Evolutionary conservation across 2,329 filamentous ascomycete genomes (phyloP), one percentile per base, ranked within the genome.

Genomic region (Zymoseptoria crescenta): DNA sequence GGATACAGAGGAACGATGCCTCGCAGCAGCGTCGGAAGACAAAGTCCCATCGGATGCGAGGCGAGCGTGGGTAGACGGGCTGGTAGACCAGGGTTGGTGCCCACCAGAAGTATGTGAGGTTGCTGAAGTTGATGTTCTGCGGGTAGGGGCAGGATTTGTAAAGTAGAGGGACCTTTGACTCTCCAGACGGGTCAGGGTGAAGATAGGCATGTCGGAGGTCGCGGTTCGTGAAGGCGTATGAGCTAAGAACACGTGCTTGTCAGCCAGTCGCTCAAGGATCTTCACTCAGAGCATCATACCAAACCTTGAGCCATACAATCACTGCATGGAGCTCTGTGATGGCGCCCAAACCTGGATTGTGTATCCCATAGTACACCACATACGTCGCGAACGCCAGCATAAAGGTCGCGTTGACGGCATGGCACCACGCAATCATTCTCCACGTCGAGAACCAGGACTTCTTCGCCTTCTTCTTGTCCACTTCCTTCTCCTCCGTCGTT

Each of bases 101-200:
- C 86, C 92, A 93, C 93, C 94, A 97, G 74, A 99, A 99, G 76
- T 97, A 99, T 59, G 84, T 84, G 27, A 99, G 79, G 72, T 97
- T 99, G 55, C 81, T 76, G 66, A 96, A 81, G 2, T 91, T 96
- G 74, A 99, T 89, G 74, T 97, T 99, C 53, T 83, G 76, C 0
- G 94, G 94, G 72, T 99, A 99, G 0, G 93, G 89, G 68, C 91
- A 96, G 56, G 83, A 72, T 10, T 81, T 79, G 77, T 97, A 99
- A 24, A 97, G 80, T 45, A 89, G 86, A 0, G 94, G 94, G 3
- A 96, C 78, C 24, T 83, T 81, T 52, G 85, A 83, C 55, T 87
- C 81, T 59, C 88, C 85, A 61, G 83, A 82, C 57, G 91, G 89
- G 69, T 95, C 89, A 7, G 68, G 68, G 49, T 71, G 67, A 21